A percentile compares a stretch with the other conserved stretches of the same genome.
phyloP scores from a whole-genome alignment of 441 rosid genomes.

The Lepidium campestre region DNA sequence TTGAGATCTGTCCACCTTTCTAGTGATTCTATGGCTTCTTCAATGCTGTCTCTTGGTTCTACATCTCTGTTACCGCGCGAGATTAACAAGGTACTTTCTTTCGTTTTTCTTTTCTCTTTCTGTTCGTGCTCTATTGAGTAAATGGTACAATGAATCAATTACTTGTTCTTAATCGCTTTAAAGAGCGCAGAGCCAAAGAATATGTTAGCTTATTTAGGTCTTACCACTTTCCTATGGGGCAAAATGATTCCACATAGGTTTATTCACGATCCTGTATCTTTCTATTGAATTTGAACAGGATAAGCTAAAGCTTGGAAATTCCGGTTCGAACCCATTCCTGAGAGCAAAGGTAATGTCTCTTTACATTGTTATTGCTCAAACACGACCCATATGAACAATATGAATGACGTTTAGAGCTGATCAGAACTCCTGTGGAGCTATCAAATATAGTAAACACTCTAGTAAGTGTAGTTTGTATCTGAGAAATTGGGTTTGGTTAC shows the following conservation, averaged over 20 bases:
- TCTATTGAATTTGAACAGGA: constrained; percentile 35
- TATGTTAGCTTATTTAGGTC: not conserved
- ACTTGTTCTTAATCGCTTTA: too few species aligned
- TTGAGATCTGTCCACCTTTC: constrained; percentile 15
- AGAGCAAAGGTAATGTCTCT: constrained; percentile 45
- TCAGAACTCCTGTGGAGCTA: not conserved
- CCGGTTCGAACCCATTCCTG: constrained; percentile 31
- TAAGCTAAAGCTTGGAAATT: constrained; percentile 50
- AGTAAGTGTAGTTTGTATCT: not conserved
- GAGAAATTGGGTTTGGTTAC: constrained; percentile 22
- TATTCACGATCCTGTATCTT: not conserved
- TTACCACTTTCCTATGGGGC: not conserved
- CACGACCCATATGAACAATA: not conserved
- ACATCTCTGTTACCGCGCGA: constrained; percentile 40
- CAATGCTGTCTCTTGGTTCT: constrained; percentile 54
- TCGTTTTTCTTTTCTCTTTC: not conserved
- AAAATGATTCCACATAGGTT: not conserved
- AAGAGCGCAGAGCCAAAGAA: not conserved
- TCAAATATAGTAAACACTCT: not conserved
- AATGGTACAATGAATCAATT: too few species aligned
- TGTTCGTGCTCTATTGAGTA: not conserved
- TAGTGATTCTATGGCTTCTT: constrained; percentile 47
- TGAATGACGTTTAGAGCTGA: not conserved
- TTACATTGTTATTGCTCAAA: not conserved
- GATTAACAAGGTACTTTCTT: constrained; percentile 44